These are phyloP conservation scores for Calonectria naviculata DNA, from an alignment of 2,329 filamentous ascomycete genomes.

Conservation along the genomic window DNA sequence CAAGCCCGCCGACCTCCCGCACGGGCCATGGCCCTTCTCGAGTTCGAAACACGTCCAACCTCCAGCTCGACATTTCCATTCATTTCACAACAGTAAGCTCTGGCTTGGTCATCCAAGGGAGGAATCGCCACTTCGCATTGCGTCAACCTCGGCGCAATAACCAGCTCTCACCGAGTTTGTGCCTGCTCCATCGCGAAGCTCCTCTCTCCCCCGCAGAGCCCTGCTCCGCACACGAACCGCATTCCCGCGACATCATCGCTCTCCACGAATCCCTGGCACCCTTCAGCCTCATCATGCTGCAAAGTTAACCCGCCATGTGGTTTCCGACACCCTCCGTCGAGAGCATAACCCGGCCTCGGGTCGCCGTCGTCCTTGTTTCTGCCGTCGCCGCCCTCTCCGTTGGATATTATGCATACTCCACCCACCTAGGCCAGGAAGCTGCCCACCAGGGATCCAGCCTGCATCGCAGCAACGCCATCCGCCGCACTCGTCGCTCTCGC, in stretches of 20 bases:
- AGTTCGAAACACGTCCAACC: constrained; percentile 5
- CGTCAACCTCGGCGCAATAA: background rate
- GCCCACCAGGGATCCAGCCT: constrained; percentile 52
- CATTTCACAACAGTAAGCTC: background rate
- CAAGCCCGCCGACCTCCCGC: background rate
- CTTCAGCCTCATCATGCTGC: constrained; percentile 43
- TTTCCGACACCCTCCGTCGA: constrained; percentile 62
- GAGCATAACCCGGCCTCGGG: constrained; percentile 63
- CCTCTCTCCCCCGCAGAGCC: background rate
- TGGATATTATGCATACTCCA: constrained; percentile 68
- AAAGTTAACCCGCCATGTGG: constrained; percentile 55
- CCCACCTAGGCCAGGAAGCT: constrained; percentile 40
- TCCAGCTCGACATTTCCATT: constrained; percentile 7
- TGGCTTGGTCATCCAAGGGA: constrained; percentile 1
- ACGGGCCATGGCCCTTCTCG: constrained; percentile 6
- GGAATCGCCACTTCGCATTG: background rate
- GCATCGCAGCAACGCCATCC: constrained; percentile 76
- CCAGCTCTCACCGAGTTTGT: background rate
- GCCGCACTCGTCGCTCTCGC: constrained; percentile 56
- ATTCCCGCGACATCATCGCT: background rate
- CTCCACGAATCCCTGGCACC: constrained; percentile 2
- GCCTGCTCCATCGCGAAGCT: background rate
- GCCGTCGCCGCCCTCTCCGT: constrained; percentile 66
- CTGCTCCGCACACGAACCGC: background rate
- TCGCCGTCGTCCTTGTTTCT: constrained; percentile 67